These are phyloP conservation scores for Triangularia setosa DNA, from an alignment of 2,329 filamentous ascomycete genomes.

Conservation along the genomic window DNA sequence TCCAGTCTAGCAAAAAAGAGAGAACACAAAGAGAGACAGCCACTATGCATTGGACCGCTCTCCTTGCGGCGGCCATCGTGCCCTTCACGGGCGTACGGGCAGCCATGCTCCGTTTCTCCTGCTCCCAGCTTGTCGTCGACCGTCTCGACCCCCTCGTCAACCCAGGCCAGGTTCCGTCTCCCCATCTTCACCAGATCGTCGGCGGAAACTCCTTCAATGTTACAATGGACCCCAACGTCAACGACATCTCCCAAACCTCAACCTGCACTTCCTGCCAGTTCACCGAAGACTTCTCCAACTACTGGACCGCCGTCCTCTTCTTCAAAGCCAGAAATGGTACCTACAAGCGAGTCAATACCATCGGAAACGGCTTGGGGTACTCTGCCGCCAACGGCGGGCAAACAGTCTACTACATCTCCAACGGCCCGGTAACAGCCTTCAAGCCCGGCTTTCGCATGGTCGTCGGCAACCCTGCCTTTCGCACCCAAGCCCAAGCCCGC, in stretches of 20 bases:
- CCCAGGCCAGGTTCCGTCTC: slow-evolving; percentile 11
- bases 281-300: slow-evolving; percentile 26
- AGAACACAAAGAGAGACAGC: background rate
- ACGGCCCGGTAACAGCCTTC: slow-evolving; percentile 38
- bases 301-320: slow-evolving; percentile 26
- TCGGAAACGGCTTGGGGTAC: slow-evolving; percentile 18
- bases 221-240: slow-evolving; percentile 18
- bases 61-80: slow-evolving; percentile 11
- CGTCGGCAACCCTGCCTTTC: slow-evolving; percentile 27
- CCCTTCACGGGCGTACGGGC: slow-evolving; percentile 4
- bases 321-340: slow-evolving; percentile 23
- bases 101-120: slow-evolving; percentile 20
- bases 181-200: slow-evolving; percentile 19
- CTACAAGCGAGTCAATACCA: slow-evolving; percentile 20
- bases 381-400: slow-evolving; percentile 22
- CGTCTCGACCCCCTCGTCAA: slow-evolving; percentile 18
- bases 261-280: slow-evolving; percentile 25
- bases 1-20: background rate
- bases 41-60: slow-evolving; percentile 9
- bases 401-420: slow-evolving; percentile 26
- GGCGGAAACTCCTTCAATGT: slow-evolving; percentile 24
- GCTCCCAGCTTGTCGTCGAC: slow-evolving; percentile 20
- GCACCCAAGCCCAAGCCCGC: slow-evolving; percentile 27
- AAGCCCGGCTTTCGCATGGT: slow-evolving; percentile 42
- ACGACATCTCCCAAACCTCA: slow-evolving; percentile 15